Conservation (phyloP, 1,139 yeast species). For the Diutina neorugosa region DNA sequence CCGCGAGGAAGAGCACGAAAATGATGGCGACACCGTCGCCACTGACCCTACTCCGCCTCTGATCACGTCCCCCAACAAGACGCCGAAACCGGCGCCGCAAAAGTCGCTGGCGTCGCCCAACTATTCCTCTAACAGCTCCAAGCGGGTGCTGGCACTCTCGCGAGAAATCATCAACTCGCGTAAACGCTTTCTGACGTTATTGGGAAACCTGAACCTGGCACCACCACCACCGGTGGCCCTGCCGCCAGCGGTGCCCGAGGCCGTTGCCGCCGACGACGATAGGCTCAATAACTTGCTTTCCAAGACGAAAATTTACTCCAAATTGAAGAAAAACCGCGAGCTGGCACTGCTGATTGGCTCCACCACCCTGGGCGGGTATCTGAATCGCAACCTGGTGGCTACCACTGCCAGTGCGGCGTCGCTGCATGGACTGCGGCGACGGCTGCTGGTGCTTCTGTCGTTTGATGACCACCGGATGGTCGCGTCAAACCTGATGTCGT, state of each 20-base stretch:
- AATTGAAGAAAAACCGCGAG: slow-evolving; percentile 28
- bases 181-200: slow-evolving; percentile 6
- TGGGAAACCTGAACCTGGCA: slow-evolving; percentile 5
- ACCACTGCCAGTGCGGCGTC: slow-evolving; percentile 15
- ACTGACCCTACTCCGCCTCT: not conserved
- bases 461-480: slow-evolving; percentile 8
- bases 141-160: slow-evolving; percentile 4
- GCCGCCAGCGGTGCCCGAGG: slow-evolving; percentile 4
- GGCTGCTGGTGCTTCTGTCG: slow-evolving; percentile 15
- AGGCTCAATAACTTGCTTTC: slow-evolving; percentile 18
- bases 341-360: slow-evolving; percentile 21
- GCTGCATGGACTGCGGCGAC: slow-evolving; percentile 13
- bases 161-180: slow-evolving; percentile 1
- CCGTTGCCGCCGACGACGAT: slow-evolving; percentile 4
- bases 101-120: not conserved
- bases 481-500: not conserved
- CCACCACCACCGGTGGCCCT: not conserved
- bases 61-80: not conserved
- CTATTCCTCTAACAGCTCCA: not conserved
- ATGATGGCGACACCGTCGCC: slow-evolving; percentile 5
- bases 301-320: slow-evolving; percentile 20
- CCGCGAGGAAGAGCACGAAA: slow-evolving; percentile 6
- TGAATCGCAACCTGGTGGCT: slow-evolving; percentile 8
- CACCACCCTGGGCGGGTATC: slow-evolving; percentile 11
- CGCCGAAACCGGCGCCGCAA: slow-evolving; percentile 3